These are phyloP conservation scores for Fusarium continuum DNA, from an alignment of 2,329 filamentous ascomycete species.

Conservation along the genomic window DNA sequence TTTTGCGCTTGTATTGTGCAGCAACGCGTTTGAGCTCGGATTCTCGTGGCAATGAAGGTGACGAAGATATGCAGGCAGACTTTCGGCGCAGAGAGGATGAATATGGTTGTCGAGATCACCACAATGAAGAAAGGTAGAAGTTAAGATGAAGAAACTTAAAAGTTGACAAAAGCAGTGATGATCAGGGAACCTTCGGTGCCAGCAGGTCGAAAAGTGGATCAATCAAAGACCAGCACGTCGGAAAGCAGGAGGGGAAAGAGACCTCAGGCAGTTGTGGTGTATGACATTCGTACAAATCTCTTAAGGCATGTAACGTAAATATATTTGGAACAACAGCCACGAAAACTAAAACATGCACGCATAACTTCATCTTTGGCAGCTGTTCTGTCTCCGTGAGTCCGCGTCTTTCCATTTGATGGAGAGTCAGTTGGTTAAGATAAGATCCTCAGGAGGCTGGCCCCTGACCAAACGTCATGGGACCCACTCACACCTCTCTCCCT, in stretches of 20 bases:
- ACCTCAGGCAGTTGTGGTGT: background rate
- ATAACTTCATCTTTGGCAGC: background rate
- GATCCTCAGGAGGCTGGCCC: conserved; percentile 11
- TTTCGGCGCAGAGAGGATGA: background rate
- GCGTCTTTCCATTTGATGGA: conserved; percentile 8
- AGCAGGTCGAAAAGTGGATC: conserved; percentile 33
- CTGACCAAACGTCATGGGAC: conserved; percentile 30
- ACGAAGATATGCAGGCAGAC: background rate
- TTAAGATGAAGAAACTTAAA: conserved; percentile 1
- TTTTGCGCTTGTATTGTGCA: conserved; percentile 15
- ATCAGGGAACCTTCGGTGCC: conserved; percentile 23
- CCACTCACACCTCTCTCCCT: conserved; percentile 19
- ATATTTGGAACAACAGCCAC: background rate
- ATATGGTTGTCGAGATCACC: background rate
- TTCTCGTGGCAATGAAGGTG: background rate
- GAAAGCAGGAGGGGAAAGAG: background rate
- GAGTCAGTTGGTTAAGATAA: conserved; percentile 16
- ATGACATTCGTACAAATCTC: background rate
- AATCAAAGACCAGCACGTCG: conserved; percentile 3
- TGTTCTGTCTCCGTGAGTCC: background rate
- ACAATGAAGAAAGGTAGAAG: background rate
- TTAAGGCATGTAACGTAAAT: background rate
- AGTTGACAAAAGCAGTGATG: conserved; percentile 23
- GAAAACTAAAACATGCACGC: background rate
- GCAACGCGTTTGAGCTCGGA: background rate